Base-by-base conservation (phyloP, 495 filamentous ascomycete species). In the Aspergillus olivimuriae region DNA sequence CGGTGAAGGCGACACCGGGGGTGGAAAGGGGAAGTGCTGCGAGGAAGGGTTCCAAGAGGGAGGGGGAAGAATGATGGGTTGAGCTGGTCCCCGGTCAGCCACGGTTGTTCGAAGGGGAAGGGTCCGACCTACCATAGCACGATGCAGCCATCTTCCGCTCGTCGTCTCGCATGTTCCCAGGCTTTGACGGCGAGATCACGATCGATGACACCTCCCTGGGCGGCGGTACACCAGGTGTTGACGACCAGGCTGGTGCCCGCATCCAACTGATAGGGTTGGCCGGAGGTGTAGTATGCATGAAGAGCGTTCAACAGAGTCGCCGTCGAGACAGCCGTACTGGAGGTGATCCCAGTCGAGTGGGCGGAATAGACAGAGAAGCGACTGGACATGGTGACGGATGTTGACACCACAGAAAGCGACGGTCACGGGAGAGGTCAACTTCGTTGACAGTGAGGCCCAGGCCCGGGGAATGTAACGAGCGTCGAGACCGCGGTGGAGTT, bases 141-240 rank as follows among this genome's bases (percentile, higher is more conserved):
- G 47, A 98, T 87, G 57, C 89, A 95, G 10, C 89, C 91, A 70
- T 98, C 92, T 60, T 98, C 92, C 30, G 92, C 92, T 68, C 92
- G 78, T 35, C 92, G 77, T 50, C 92, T 77, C 41, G 94, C 92
- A 76, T 98, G 92, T 66, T 98, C 92, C 92, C 92, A 98, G 20
- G 89, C 92, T 56, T 87, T 77, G 12, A 80, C 72, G 1, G 85
- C 87, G 42, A 98, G 56, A 17, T 86, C 82, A 42, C 74, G 68
- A 56, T 98, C 92, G 28, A 96, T 76, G 0, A 83, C 86, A 17
- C 87, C 88, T 19, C 86, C 87, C 49, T 82, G 81, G 9, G 78
- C 72, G 5, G 86, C 87, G 2, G 84, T 94, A 18, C 89, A 74
- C 88, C 89, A 95, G 47, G 91, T 94, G 65, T 96, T 97, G 42